phyloP scores from a whole-genome alignment of 305 asterid species.

The Fraxinus latifolia region DNA sequence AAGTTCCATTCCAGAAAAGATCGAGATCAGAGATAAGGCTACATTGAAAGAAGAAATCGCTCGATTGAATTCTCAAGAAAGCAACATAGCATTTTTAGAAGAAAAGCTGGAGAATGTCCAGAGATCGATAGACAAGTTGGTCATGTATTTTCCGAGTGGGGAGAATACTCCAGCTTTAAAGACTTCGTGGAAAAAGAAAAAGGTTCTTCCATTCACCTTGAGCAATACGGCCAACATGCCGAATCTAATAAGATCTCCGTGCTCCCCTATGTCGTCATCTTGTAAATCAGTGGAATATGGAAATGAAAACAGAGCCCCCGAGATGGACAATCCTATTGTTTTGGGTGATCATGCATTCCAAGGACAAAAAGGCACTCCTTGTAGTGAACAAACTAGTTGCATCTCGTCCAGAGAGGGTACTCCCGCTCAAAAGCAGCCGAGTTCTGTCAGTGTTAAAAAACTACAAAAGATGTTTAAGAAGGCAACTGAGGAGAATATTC shows the following conservation, averaged over 20 bases:
- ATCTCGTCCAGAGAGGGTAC: conserved; percentile 40
- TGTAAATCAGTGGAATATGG: conserved; percentile 47
- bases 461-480: conserved; percentile 86
- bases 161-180: conserved; percentile 50
- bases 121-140: conserved; percentile 65
- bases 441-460: conserved; percentile 48
- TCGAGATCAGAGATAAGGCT: conserved; percentile 54
- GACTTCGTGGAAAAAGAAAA: conserved; percentile 55
- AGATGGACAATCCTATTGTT: conserved; percentile 21
- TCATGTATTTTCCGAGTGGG: conserved; percentile 51
- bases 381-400: conserved; percentile 34
- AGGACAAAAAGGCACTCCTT: conserved; percentile 35
- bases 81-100: conserved; percentile 56
- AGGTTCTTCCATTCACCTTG: conserved; percentile 60
- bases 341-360: conserved; percentile 27
- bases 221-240: conserved; percentile 75
- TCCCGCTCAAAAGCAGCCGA: conserved; percentile 23
- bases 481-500: conserved; percentile 85
- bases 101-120: conserved; percentile 81
- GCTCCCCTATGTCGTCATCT: conserved; percentile 59
- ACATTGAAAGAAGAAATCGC: conserved; percentile 86
- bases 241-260: conserved; percentile 67
- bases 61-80: conserved; percentile 69
- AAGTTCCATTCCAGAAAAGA: conserved; percentile 43
- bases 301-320: conserved; percentile 70